phyloP scores from a whole-genome alignment of 2,329 filamentous ascomycete genomes.

The Trichoderma sp. region DNA sequence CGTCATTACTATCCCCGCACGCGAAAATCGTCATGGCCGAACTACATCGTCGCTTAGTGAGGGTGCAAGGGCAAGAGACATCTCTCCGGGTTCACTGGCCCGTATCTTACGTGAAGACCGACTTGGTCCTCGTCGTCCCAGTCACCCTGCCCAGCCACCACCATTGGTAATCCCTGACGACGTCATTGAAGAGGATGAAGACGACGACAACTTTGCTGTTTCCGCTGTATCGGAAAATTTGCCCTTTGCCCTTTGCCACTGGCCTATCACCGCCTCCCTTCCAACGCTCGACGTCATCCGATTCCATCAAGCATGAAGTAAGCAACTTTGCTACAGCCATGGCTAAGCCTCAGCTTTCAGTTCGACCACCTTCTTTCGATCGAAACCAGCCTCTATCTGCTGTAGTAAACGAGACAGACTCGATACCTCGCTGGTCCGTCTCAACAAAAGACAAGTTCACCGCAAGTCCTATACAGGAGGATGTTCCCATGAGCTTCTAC shows the following conservation, averaged over 20 bases:
- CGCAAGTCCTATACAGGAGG: slow-evolving; percentile 46
- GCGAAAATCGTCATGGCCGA: slow-evolving; percentile 6
- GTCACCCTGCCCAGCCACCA: slow-evolving; percentile 39
- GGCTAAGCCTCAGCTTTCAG: background rate
- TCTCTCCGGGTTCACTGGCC: slow-evolving; percentile 60
- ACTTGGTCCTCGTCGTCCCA: slow-evolving; percentile 37
- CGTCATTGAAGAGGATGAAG: slow-evolving; percentile 54
- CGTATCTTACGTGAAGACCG: slow-evolving; percentile 56
- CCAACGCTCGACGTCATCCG: slow-evolving; percentile 43
- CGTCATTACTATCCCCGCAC: slow-evolving; percentile 39
- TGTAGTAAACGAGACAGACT: background rate
- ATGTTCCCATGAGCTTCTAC: slow-evolving; percentile 52
- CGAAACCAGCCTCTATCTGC: slow-evolving; percentile 25
- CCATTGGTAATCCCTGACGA: slow-evolving; percentile 44
- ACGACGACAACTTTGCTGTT: slow-evolving; percentile 67
- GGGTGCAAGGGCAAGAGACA: slow-evolving; percentile 52
- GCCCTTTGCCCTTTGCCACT: slow-evolving; percentile 49
- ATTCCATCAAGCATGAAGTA: slow-evolving; percentile 36
- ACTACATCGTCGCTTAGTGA: slow-evolving; percentile 39
- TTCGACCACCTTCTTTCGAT: background rate
- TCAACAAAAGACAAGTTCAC: slow-evolving; percentile 27
- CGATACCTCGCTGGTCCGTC: slow-evolving; percentile 36
- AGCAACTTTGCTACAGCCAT: background rate
- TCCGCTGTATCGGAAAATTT: slow-evolving; percentile 52
- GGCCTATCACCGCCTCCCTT: slow-evolving; percentile 59